Evolutionary conservation across 2,329 filamentous ascomycete genomes (phyloP).

Genomic region (Sclerotinia glacialis): DNA sequence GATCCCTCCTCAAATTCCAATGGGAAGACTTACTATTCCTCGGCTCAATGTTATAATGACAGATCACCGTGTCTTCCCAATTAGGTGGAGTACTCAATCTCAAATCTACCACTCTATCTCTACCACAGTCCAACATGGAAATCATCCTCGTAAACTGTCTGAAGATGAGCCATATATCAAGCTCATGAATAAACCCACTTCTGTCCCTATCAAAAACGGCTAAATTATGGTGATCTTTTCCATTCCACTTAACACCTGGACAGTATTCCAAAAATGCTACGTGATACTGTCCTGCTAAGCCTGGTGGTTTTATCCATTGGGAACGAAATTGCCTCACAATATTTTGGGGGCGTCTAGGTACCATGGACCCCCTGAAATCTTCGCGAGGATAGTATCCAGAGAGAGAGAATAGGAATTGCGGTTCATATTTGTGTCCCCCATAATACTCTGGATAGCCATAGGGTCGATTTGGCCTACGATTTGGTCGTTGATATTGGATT

Average conservation of each 20-base stretch:
- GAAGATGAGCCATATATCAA: conserved; percentile 12
- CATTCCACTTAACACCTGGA: neutral
- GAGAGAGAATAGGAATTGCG: neutral
- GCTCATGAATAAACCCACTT: neutral
- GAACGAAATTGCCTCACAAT: neutral
- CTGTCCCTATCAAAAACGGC: neutral
- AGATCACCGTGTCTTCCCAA: neutral
- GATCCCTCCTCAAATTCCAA: too few relatives aligned
- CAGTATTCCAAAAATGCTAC: conserved; percentile 8
- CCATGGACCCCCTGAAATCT: accelerated
- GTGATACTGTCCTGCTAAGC: neutral
- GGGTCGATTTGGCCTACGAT: neutral
- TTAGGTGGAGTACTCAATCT: too few relatives aligned
- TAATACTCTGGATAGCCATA: neutral
- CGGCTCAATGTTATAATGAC: conserved; percentile 15
- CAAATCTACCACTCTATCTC: neutral
- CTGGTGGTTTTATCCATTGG: neutral
- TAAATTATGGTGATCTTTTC: neutral
- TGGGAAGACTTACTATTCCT: conserved; percentile 5
- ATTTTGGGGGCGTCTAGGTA: neutral
- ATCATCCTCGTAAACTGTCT: conserved; percentile 16
- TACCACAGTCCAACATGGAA: neutral
- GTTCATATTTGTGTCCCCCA: neutral
- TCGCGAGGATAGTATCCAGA: neutral
- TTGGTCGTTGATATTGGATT: neutral